Evolutionary conservation across 306 rosid genomes (phyloP).

Genomic region (Cicer yamashitae): DNA sequence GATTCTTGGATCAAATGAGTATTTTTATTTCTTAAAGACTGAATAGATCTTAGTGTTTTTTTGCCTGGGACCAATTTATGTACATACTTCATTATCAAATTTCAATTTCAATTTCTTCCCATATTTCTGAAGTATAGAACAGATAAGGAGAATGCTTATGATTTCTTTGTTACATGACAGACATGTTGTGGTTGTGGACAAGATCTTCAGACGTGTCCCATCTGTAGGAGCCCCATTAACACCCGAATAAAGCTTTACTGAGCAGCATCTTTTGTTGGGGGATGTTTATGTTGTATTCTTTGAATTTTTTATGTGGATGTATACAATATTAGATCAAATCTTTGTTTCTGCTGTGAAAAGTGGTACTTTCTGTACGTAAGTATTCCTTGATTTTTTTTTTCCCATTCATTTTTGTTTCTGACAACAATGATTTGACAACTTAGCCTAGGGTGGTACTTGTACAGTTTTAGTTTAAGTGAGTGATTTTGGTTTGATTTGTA

Average conservation of each 20-base stretch:
- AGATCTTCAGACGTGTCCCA: conserved; percentile 81
- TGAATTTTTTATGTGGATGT: conserved; percentile 44
- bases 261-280: conserved; percentile 23
- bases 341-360: conserved; percentile 13
- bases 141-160: conserved; percentile 23
- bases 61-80: not conserved
- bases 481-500: conserved; percentile 15
- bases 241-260: conserved; percentile 85
- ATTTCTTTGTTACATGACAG: conserved; percentile 55
- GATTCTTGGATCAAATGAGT: not conserved
- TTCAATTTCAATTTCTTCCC: conserved; percentile 26
- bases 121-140: not conserved
- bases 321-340: conserved; percentile 22
- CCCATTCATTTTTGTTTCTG: not conserved
- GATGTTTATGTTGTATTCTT: conserved; percentile 45
- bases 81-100: not conserved
- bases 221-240: conserved; percentile 72
- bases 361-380: not conserved
- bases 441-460: conserved; percentile 16
- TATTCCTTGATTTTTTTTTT: not conserved
- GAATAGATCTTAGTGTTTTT: not conserved
- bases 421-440: not conserved
- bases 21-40: too few species aligned
- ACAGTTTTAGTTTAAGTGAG: not conserved
- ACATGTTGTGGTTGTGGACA: conserved; percentile 88